A percentile compares a stretch with the other conserved stretches of the same genome.
phyloP scores from a whole-genome alignment of 75 land plant species.

The Picea glauca region DNA sequence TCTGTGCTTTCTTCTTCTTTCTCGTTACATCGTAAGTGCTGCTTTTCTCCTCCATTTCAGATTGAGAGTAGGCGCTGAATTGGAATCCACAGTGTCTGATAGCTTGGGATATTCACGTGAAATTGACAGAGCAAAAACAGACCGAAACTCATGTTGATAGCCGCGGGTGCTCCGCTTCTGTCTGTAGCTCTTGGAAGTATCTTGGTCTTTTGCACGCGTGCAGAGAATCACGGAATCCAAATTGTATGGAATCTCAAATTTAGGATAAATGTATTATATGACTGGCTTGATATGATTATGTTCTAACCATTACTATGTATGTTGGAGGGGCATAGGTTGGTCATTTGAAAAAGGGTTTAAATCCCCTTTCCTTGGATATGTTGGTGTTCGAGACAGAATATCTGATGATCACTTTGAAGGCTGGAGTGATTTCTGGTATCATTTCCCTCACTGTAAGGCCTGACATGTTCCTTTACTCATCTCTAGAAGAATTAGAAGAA shows the following conservation, averaged over 20 bases:
- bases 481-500: too few relatives aligned
- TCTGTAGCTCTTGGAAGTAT: constrained; percentile 47
- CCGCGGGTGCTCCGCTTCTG: constrained; percentile 47
- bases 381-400: background rate
- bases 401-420: constrained; percentile 9
- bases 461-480: too few relatives aligned
- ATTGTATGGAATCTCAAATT: constrained; percentile 23
- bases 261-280: too few relatives aligned
- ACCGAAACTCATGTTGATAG: constrained; percentile 34
- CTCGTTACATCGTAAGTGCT: constrained; percentile 35
- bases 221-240: constrained; percentile 54
- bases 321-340: constrained; percentile 11
- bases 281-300: too few relatives aligned
- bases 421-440: constrained; percentile 10
- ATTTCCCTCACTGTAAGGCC: constrained; percentile 28
- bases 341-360: constrained; percentile 32
- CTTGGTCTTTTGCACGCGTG: constrained; percentile 53
- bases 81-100: too few relatives aligned
- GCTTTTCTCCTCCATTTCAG: too few relatives aligned
- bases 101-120: background rate
- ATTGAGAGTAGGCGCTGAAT: too few relatives aligned
- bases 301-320: too few relatives aligned
- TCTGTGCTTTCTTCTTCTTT: constrained; percentile 30
- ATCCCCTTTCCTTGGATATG: constrained; percentile 18
- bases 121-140: constrained; percentile 33